A percentile compares a stretch with the other conserved stretches of the same genome.
Conservation (phyloP, 2,329 filamentous ascomycete genomes). For the Sporothrix humicola region DNA sequence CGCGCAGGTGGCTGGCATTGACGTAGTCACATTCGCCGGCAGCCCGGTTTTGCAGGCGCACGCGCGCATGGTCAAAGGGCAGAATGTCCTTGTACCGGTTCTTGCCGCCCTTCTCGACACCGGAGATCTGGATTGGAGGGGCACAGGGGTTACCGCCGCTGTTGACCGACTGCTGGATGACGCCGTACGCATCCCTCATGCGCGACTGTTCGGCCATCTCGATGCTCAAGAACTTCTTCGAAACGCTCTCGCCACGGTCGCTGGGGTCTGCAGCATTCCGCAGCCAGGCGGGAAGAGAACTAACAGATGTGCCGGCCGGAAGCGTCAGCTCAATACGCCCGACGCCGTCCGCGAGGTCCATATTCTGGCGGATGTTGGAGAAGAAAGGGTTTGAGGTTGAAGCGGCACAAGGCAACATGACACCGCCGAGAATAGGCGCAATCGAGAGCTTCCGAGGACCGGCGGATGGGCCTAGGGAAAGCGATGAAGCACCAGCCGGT, state of each 20-base stretch:
- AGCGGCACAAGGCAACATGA: slow-evolving; percentile 73
- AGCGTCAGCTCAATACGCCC: slow-evolving; percentile 72
- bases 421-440: slow-evolving; percentile 85
- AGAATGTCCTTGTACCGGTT: slow-evolving; percentile 98
- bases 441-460: slow-evolving; percentile 56
- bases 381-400: slow-evolving; percentile 87
- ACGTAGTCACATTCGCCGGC: slow-evolving; percentile 85
- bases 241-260: slow-evolving; percentile 79
- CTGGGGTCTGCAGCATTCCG: slow-evolving; percentile 66
- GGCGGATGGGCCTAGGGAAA: slow-evolving; percentile 55
- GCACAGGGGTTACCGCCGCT: slow-evolving; percentile 39
- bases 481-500: slow-evolving; percentile 49
- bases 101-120: slow-evolving; percentile 92
- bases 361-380: slow-evolving; percentile 93
- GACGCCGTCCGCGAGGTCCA: slow-evolving; percentile 91
- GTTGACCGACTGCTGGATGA: slow-evolving; percentile 53
- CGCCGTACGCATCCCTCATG: slow-evolving; percentile 79
- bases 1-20: slow-evolving; percentile 87
- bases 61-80: slow-evolving; percentile 91
- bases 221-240: slow-evolving; percentile 81
- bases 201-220: slow-evolving; percentile 85
- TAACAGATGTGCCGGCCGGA: slow-evolving; percentile 53
- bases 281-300: slow-evolving; percentile 77
- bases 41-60: slow-evolving; percentile 73
- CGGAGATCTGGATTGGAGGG: slow-evolving; percentile 73